Evolutionary conservation across 164 flowering plant species (phyloP).

Genomic region (Amborella trichopoda): DNA sequence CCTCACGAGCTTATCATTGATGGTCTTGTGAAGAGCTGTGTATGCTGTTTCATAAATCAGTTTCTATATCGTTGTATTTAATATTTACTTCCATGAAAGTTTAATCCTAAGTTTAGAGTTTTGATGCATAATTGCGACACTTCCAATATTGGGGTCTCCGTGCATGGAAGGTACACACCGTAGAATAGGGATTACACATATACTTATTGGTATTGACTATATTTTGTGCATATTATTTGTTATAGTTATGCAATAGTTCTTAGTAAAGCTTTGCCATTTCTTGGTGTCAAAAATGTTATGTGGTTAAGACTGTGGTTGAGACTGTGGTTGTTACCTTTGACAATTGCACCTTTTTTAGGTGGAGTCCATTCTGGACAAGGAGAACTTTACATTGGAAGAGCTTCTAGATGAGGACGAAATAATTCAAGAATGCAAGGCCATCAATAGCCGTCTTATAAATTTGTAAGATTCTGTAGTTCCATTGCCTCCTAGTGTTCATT

Average conservation of each 20-base stretch:
- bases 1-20: too few relatives aligned
- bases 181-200: too few relatives aligned
- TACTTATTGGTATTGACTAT: neutral
- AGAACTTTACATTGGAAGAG: slow-evolving; percentile 68
- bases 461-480: slow-evolving; percentile 33
- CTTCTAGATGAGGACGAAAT: slow-evolving; percentile 93
- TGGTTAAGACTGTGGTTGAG: neutral
- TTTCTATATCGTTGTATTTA: too few relatives aligned
- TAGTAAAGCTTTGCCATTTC: neutral
- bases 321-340: neutral
- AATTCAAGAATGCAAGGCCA: slow-evolving; percentile 95
- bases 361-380: slow-evolving; percentile 78
- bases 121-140: too few relatives aligned
- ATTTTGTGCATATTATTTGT: neutral
- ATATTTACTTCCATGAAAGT: too few relatives aligned
- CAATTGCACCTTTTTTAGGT: slow-evolving; percentile 31
- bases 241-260: neutral
- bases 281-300: neutral
- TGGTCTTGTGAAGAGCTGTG: too few relatives aligned
- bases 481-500: neutral
- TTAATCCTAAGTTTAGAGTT: too few relatives aligned
- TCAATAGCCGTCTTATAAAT: slow-evolving; percentile 80
- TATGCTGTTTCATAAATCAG: too few relatives aligned
- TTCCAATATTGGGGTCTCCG: too few relatives aligned
- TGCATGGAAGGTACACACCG: too few relatives aligned